Conservation (phyloP, 768 basidiomycete species). For the Clitopilus passeckerianus region DNA sequence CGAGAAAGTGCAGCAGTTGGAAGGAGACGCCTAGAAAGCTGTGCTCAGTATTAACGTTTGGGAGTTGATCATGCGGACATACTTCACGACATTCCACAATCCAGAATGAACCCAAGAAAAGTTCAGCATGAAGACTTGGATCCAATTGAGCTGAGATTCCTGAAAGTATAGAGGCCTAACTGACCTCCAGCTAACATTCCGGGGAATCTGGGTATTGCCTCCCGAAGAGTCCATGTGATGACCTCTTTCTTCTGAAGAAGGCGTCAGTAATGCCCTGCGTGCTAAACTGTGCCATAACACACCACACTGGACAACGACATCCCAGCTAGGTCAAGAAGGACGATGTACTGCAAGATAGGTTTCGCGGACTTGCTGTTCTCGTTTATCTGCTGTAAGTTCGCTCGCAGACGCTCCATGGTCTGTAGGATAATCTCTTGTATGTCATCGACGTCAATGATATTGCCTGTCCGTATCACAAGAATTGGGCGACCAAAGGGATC, state of each 20-base stretch:
- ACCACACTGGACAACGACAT: slow-evolving; percentile 56
- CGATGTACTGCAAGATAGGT: slow-evolving; percentile 60
- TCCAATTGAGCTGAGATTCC: neutral
- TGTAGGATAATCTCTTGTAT: slow-evolving; percentile 39
- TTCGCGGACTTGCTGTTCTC: slow-evolving; percentile 18
- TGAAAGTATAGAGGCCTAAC: neutral
- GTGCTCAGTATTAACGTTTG: slow-evolving; percentile 6
- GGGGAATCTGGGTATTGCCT: slow-evolving; percentile 67
- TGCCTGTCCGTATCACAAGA: slow-evolving; percentile 41
- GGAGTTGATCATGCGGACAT: slow-evolving; percentile 16
- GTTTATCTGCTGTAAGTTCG: slow-evolving; percentile 49
- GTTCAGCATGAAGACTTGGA: slow-evolving; percentile 63
- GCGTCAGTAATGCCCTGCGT: neutral
- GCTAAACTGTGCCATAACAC: slow-evolving; percentile 2
- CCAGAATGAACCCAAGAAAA: slow-evolving; percentile 72
- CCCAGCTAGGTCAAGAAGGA: slow-evolving; percentile 58
- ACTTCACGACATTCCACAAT: slow-evolving; percentile 66
- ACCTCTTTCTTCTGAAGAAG: slow-evolving; percentile 50
- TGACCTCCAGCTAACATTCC: slow-evolving; percentile 73
- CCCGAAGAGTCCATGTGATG: slow-evolving; percentile 58
- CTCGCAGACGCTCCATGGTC: slow-evolving; percentile 52
- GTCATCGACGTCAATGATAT: slow-evolving; percentile 23
- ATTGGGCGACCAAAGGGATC: slow-evolving; percentile 69
- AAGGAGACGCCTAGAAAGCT: slow-evolving; percentile 46
- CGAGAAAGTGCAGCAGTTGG: slow-evolving; percentile 55